phyloP scores from a whole-genome alignment of 768 basidiomycete species.

The Amanita thiersii region DNA sequence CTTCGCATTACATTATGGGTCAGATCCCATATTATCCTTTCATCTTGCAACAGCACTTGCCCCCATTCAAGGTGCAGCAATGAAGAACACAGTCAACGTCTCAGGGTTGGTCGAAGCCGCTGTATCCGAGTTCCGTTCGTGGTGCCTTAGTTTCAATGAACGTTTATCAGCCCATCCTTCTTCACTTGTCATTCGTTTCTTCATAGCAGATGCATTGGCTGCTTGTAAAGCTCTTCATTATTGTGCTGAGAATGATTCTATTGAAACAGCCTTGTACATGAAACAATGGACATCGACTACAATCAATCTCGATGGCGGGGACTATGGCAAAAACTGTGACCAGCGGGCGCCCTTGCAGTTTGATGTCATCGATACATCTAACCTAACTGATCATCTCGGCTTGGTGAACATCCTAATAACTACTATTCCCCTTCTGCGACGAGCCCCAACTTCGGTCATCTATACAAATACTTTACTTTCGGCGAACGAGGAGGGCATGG shows the following conservation, averaged over 20 bases:
- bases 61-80: slow-evolving; percentile 11
- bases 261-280: slow-evolving; percentile 21
- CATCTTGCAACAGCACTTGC: slow-evolving; percentile 27
- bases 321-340: slow-evolving; percentile 17
- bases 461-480: slow-evolving; percentile 34
- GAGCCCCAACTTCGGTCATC: slow-evolving; percentile 22
- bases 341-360: slow-evolving; percentile 26
- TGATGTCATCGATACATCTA: slow-evolving; percentile 42
- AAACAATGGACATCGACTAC: slow-evolving; percentile 25
- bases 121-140: slow-evolving; percentile 24
- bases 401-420: slow-evolving; percentile 34
- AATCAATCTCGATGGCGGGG: slow-evolving; percentile 22
- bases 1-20: slow-evolving; percentile 35
- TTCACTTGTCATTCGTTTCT: slow-evolving; percentile 27
- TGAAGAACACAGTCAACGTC: slow-evolving; percentile 10
- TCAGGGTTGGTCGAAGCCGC: slow-evolving; percentile 20
- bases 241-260: slow-evolving; percentile 12
- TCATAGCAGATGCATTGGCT: slow-evolving; percentile 30
- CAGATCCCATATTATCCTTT: slow-evolving; percentile 32
- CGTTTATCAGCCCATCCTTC: slow-evolving; percentile 5
- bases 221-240: slow-evolving; percentile 27
- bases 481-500: slow-evolving; percentile 14
- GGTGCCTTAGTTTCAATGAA: slow-evolving; percentile 22
- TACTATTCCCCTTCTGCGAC: slow-evolving; percentile 28
- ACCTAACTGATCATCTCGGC: slow-evolving; percentile 38